Conservation (phyloP, 2,329 filamentous ascomycete species). For the Stagonosporopsis vannaccii region DNA sequence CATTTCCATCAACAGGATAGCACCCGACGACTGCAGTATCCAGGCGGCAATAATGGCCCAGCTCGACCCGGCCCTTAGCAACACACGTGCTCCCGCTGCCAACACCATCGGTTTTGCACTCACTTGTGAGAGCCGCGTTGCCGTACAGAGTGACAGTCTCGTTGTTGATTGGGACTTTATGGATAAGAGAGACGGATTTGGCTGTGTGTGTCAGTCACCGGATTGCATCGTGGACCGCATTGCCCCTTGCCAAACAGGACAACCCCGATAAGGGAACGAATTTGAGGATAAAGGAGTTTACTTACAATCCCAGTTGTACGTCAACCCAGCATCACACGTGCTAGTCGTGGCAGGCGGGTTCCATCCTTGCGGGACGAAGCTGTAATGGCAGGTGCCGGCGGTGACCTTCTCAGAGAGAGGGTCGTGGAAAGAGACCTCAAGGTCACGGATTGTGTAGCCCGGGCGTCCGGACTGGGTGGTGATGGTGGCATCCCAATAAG, state of each 20-base stretch:
- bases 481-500: slow-evolving; percentile 24
- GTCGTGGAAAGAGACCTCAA: slow-evolving; percentile 12
- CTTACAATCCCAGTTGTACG: slow-evolving; percentile 23
- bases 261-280: neutral
- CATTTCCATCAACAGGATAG: neutral
- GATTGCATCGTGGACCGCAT: neutral
- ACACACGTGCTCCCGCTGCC: neutral
- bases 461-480: slow-evolving; percentile 17
- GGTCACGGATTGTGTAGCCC: slow-evolving; percentile 20
- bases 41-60: neutral
- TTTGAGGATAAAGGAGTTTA: neutral
- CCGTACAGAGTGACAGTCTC: neutral
- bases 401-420: neutral
- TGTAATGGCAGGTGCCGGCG: slow-evolving; percentile 20
- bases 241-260: no score
- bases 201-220: neutral
- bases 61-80: neutral
- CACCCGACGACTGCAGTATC: neutral
- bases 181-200: neutral
- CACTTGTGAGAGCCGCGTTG: neutral
- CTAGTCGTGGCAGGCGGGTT: slow-evolving; percentile 17
- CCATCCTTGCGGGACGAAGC: slow-evolving; percentile 22
- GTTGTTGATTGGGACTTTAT: neutral
- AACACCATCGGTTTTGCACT: neutral
- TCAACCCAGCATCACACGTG: slow-evolving; percentile 10